These are phyloP conservation scores for Casuarina equisetifolia DNA, from an alignment of 306 rosid genomes.

Conservation along the genomic window DNA sequence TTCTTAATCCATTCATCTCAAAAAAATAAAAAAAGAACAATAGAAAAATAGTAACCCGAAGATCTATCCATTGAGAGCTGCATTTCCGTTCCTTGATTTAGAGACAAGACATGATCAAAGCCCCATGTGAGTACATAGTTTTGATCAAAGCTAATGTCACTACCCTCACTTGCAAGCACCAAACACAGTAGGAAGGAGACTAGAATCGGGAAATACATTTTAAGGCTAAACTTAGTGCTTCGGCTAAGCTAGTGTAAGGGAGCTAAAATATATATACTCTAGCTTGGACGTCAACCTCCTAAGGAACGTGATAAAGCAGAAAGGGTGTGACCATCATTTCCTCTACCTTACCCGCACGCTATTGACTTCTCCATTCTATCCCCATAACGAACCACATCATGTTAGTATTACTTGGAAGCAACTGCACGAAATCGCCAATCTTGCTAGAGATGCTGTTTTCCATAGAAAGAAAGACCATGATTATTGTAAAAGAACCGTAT, in stretches of 20 bases:
- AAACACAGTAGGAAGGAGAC: slow-evolving; percentile 12
- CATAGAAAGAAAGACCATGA: no score
- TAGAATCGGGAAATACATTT: slow-evolving; percentile 26
- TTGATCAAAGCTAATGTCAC: slow-evolving; percentile 30
- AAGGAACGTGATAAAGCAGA: slow-evolving; percentile 23
- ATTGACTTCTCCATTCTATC: slow-evolving; percentile 29
- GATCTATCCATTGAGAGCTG: slow-evolving; percentile 50
- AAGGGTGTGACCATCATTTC: slow-evolving; percentile 41
- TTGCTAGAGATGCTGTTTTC: no score
- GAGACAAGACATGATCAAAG: slow-evolving; percentile 28
- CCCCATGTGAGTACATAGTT: slow-evolving; percentile 54
- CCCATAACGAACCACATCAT: slow-evolving; percentile 36
- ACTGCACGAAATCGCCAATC: background rate
- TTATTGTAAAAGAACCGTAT: no score
- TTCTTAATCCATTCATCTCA: background rate
- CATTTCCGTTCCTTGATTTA: slow-evolving; percentile 40
- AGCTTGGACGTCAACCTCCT: slow-evolving; percentile 12
- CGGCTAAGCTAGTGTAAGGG: no score
- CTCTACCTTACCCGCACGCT: slow-evolving; percentile 44
- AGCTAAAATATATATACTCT: background rate
- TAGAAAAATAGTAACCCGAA: slow-evolving; percentile 34
- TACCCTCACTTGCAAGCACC: slow-evolving; percentile 9
- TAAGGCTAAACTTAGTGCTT: background rate
- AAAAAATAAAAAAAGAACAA: background rate
- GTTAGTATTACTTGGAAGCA: slow-evolving; percentile 26